phyloP scores from a whole-genome alignment of 129 eudicot species.

The Solidago caesia region DNA sequence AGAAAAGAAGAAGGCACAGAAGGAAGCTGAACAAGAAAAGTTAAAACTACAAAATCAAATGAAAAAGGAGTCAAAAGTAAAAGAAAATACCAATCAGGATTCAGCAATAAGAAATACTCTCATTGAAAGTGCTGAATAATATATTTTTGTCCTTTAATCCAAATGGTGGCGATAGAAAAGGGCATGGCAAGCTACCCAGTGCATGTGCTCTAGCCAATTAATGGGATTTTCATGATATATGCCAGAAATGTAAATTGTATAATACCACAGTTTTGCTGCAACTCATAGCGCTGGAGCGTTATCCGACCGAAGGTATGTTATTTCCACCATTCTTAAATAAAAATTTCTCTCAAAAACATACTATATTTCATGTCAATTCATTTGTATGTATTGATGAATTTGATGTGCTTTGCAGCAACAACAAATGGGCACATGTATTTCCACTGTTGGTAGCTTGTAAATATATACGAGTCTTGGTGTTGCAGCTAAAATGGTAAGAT shows the following conservation, averaged over 20 bases:
- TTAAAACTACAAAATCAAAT: conserved; percentile 18
- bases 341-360: background rate
- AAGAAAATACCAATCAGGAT: conserved; percentile 21
- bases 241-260: conserved; percentile 25
- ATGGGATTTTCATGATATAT: conserved; percentile 15
- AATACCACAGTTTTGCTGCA: conserved; percentile 28
- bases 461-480: conserved; percentile 28
- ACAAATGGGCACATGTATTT: conserved; percentile 13
- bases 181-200: background rate
- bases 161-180: conserved; percentile 20
- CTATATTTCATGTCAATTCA: conserved; percentile 12
- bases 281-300: conserved; percentile 27
- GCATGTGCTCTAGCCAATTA: conserved; percentile 22
- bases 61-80: conserved; percentile 11
- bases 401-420: conserved; percentile 17
- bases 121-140: conserved; percentile 9
- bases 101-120: background rate
- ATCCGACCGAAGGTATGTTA: conserved; percentile 21
- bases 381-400: conserved; percentile 3
- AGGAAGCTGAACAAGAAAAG: conserved; percentile 34
- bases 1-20: conserved; percentile 70
- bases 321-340: background rate
- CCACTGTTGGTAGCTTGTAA: conserved; percentile 34
- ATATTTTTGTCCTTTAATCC: background rate
- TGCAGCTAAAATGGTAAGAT: conserved; percentile 15